These are phyloP conservation scores for Sugiyamaella americana DNA, from an alignment of 805 yeast genomes.

Conservation along the genomic window DNA sequence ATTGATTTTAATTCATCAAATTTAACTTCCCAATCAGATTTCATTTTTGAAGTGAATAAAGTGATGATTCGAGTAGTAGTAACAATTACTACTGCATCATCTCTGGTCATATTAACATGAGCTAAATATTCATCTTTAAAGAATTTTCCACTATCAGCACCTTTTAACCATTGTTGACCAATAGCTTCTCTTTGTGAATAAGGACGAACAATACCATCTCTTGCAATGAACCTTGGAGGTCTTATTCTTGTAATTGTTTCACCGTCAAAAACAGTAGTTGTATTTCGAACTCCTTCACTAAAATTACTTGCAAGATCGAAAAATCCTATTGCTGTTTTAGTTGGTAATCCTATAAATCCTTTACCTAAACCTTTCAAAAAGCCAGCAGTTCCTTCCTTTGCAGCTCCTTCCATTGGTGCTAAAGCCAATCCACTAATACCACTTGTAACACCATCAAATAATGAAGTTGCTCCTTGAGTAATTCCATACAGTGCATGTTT, in stretches of 20 bases:
- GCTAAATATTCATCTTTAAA: slow-evolving; percentile 74
- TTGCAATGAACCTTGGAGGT: slow-evolving; percentile 68
- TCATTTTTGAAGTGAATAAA: slow-evolving; percentile 54
- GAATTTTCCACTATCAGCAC: slow-evolving; percentile 73
- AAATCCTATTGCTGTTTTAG: slow-evolving; percentile 92
- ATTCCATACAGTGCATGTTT: slow-evolving; percentile 81
- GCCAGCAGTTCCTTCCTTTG: slow-evolving; percentile 83
- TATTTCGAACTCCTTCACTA: slow-evolving; percentile 87
- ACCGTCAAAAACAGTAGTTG: slow-evolving; percentile 83
- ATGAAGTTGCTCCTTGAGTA: slow-evolving; percentile 79
- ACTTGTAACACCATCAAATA: slow-evolving; percentile 78
- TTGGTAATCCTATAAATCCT: slow-evolving; percentile 92
- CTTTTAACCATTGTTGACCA: slow-evolving; percentile 89
- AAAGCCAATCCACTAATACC: slow-evolving; percentile 87
- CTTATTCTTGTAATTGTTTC: slow-evolving; percentile 74
- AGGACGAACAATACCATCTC: slow-evolving; percentile 67
- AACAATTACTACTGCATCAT: slow-evolving; percentile 68
- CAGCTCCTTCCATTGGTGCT: slow-evolving; percentile 87
- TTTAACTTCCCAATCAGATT: slow-evolving; percentile 63
- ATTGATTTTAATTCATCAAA: slow-evolving; percentile 65
- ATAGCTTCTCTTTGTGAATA: slow-evolving; percentile 79
- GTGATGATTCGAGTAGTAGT: slow-evolving; percentile 66
- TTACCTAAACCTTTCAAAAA: slow-evolving; percentile 91
- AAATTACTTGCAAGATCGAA: slow-evolving; percentile 89
- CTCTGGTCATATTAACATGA: slow-evolving; percentile 77